Percentiles rank a stretch among this genome's conserved stretches.
These are phyloP conservation scores for Parafenestella ontariensis DNA, from an alignment of 2,329 filamentous ascomycete species.

Conservation along the genomic window DNA sequence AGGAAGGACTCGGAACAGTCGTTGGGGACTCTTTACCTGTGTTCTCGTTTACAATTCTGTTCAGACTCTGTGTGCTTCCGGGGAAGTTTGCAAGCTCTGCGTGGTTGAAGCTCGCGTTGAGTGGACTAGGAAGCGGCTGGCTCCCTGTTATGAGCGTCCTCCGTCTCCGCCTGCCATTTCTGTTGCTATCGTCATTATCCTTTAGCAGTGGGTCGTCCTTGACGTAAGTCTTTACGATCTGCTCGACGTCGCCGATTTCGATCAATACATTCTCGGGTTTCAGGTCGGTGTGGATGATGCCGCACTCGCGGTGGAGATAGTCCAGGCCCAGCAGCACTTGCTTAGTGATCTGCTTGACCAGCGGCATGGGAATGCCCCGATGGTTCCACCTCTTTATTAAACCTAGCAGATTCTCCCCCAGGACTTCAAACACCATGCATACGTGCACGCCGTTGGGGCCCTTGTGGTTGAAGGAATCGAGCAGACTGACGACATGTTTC, in stretches of 20 bases:
- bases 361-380: slow-evolving; percentile 90
- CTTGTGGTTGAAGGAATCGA: slow-evolving; percentile 97
- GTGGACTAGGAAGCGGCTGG: slow-evolving; percentile 91
- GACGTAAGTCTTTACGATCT: slow-evolving; percentile 96
- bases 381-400: slow-evolving; percentile 99
- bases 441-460: slow-evolving; percentile 96
- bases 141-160: slow-evolving; percentile 96
- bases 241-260: slow-evolving; percentile 97
- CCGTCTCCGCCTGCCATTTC: slow-evolving; percentile 87
- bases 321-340: slow-evolving; percentile 95
- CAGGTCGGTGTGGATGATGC: slow-evolving; percentile 97
- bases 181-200: slow-evolving; percentile 84
- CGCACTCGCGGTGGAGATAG: slow-evolving; percentile 96
- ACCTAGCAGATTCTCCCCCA: slow-evolving; percentile 92
- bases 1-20: slow-evolving; percentile 50
- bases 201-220: slow-evolving; percentile 73
- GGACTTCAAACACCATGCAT: slow-evolving; percentile 98
- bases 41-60: slow-evolving; percentile 78
- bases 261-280: slow-evolving; percentile 99
- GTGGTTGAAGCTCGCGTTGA: slow-evolving; percentile 89
- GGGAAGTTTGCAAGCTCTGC: slow-evolving; percentile 70
- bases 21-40: slow-evolving; percentile 64
- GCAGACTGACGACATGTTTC: slow-evolving; percentile 91
- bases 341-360: slow-evolving; percentile 99
- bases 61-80: slow-evolving; percentile 73